phyloP scores from a whole-genome alignment of 1,284 basidiomycete species.

The Meira nashicola region DNA sequence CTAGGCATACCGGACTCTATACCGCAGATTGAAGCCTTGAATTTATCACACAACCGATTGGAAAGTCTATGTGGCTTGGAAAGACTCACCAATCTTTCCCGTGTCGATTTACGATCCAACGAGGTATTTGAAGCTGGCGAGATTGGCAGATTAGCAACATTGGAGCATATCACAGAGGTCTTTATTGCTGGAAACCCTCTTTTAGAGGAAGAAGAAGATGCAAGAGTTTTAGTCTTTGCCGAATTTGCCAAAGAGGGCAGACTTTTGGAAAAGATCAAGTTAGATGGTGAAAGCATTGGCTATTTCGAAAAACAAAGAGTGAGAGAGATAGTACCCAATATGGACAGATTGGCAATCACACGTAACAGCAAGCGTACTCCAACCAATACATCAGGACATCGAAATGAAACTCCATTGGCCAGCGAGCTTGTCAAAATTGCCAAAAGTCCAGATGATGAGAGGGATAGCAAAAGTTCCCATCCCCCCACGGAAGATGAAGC shows the following conservation, averaged over 20 bases:
- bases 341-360: slow-evolving; percentile 1
- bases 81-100: slow-evolving; percentile 72
- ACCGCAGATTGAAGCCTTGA: slow-evolving; percentile 31
- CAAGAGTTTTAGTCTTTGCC: slow-evolving; percentile 72
- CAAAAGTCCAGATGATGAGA: not conserved
- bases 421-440: not conserved
- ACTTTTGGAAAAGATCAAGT: slow-evolving; percentile 21
- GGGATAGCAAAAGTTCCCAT: not conserved
- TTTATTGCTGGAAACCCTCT: slow-evolving; percentile 45
- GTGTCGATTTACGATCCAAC: slow-evolving; percentile 81
- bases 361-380: not conserved
- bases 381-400: not conserved
- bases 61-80: slow-evolving; percentile 91
- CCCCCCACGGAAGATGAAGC: slow-evolving; percentile 1
- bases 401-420: slow-evolving; percentile 11
- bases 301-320: slow-evolving; percentile 70
- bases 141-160: slow-evolving; percentile 78
- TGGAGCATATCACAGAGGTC: slow-evolving; percentile 43
- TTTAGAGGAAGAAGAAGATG: slow-evolving; percentile 54
- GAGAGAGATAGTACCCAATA: slow-evolving; percentile 24
- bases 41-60: slow-evolving; percentile 65
- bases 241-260: slow-evolving; percentile 77
- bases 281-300: slow-evolving; percentile 71
- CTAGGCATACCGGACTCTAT: slow-evolving; percentile 61
- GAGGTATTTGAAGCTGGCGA: slow-evolving; percentile 76